Base-by-base conservation (phyloP, 148 eudicot species). In the Persicaria maculosa region DNA sequence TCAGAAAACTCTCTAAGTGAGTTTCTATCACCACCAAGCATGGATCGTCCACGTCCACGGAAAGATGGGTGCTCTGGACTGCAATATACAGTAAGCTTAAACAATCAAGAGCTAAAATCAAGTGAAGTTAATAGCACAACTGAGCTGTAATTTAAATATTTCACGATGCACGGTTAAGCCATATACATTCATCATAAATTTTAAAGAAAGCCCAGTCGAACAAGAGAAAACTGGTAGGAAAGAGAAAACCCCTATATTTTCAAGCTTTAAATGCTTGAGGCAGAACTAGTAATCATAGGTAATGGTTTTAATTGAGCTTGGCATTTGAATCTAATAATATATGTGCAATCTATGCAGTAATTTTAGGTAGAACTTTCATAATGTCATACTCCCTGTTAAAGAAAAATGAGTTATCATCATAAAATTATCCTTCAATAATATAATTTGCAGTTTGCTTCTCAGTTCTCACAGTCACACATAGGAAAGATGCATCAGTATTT, bases 51-150 rank as follows among this genome's bases (percentile, higher is more conserved):
- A 78, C 89, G 93, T 76, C 84, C 80, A 19, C 90, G 94, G 47
- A 85, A 76, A 70, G 95, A 96, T 75, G 99, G 97, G 86, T 96
- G 99, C 85, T 92, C 99, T 57, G 97, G 99, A 79, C 99, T 96
- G 88, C 74, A 85, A 80, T 44, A 81, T 78, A 17, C 44, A 55
- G 53, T 69, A 73, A 62, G 40, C 45, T 12, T 64, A 11, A 10
- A 31, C 1, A 16, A 62, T 43, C 14, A 44, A 62, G 12, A 67
- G 40, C 17, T 57, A n/a, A n/a, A 68, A 47, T 3, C 50, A 45
- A 53, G 22, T 17, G 25, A 16, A 45, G 36, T 11, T 6, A 71
- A 45, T 46, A 44, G 9, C 22, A 20, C 22, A 7, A 64, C 10
- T 47, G 10, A 46, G 50, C 73, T n/a, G 43, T 4, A 7, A 40